A percentile compares a stretch with the other conserved stretches of the same genome.
Conservation (phyloP, 257 asterid genomes). For the Penstemon eatonii region DNA sequence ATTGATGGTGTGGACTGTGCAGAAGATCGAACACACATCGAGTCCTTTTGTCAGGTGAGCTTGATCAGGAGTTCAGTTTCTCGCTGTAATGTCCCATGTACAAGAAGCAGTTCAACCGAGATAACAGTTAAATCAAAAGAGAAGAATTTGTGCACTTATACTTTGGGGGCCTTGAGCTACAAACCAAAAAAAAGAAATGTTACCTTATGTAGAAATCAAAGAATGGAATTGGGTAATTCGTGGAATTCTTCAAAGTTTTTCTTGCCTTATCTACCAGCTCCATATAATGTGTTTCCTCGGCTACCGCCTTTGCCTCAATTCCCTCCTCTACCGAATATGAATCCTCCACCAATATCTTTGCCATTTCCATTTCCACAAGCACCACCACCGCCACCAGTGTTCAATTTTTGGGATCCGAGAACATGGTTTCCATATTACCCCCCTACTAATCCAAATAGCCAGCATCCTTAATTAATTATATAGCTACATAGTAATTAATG, state of each 20-base stretch:
- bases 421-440: conserved; percentile 30
- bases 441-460: conserved; percentile 2
- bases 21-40: conserved; percentile 26
- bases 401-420: conserved; percentile 38
- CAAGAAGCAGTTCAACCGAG: conserved; percentile 12
- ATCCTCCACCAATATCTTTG: conserved; percentile 11
- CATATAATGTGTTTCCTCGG: conserved; percentile 15
- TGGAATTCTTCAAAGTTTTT: conserved; percentile 26
- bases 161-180: conserved; percentile 31
- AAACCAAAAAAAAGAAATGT: conserved; percentile 21
- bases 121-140: conserved; percentile 16
- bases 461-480: too few relatives aligned
- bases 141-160: conserved; percentile 21
- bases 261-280: conserved; percentile 21
- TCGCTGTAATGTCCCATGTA: conserved; percentile 5
- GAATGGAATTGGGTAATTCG: not conserved
- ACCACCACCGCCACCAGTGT: conserved; percentile 23
- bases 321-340: conserved; percentile 16
- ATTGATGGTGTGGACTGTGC: conserved; percentile 26
- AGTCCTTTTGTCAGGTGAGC: conserved; percentile 26
- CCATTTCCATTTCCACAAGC: conserved; percentile 22
- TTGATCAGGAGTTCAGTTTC: conserved; percentile 5
- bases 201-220: conserved; percentile 17
- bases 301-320: conserved; percentile 26
- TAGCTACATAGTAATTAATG: too few relatives aligned